Percentiles rank a stretch among this genome's conserved stretches.
Conservation (phyloP, 352 stramenopile species). For the Globisporangium mamillatum region DNA sequence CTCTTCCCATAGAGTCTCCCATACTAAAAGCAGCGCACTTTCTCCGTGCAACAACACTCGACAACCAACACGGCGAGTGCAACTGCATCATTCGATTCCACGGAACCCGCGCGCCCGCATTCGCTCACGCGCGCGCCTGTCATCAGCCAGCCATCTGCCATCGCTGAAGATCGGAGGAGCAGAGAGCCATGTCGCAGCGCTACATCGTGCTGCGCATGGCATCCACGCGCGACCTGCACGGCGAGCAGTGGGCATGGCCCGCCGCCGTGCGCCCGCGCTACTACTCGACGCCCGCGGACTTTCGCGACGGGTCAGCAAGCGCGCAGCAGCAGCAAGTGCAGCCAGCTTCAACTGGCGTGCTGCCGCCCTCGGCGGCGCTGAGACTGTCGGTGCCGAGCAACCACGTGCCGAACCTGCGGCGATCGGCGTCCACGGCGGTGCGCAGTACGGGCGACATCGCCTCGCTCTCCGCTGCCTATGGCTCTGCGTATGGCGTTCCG, state of each 20-base stretch:
- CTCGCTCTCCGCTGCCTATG: slow-evolving; percentile 1
- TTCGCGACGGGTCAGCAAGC: neutral
- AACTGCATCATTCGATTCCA: slow-evolving; percentile 4
- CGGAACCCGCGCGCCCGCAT: neutral
- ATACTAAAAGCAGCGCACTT: neutral
- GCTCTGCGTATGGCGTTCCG: neutral
- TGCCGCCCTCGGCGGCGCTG: neutral
- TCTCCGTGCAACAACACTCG: neutral
- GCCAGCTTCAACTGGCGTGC: neutral
- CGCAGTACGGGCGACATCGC: slow-evolving; percentile 13
- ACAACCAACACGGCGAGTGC: neutral
- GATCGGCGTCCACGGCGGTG: slow-evolving; percentile 7
- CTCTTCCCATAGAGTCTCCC: neutral
- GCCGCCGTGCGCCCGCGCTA: slow-evolving; percentile 14
- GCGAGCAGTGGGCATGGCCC: slow-evolving; percentile 17
- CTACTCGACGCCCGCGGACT: slow-evolving; percentile 18
- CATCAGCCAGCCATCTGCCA: neutral
- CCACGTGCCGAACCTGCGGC: slow-evolving; percentile 12
- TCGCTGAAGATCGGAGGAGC: neutral
- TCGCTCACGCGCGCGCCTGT: neutral
- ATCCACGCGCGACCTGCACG: slow-evolving; percentile 32
- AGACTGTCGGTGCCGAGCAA: slow-evolving; percentile 10
- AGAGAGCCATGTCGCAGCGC: slow-evolving; percentile 32
- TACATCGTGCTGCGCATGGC: slow-evolving; percentile 51
- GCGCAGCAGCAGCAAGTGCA: neutral